Evolutionary conservation across 805 yeast species (phyloP), one percentile per base, ranked within the genome.

Genomic region (Kuraishia hungarica): DNA sequence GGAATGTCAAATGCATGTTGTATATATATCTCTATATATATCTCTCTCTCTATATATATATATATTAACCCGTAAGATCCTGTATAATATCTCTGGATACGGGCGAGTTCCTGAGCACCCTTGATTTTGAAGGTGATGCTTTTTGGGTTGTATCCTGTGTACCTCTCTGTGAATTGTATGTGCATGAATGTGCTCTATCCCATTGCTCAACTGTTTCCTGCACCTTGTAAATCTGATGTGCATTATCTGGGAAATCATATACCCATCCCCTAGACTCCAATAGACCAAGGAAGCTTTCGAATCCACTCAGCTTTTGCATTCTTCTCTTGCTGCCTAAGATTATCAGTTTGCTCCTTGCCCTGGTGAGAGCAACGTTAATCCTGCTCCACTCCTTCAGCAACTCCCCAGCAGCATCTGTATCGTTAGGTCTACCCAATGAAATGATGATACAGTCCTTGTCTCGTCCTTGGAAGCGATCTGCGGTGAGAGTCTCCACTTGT

Each of bases 391-490:
- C 98, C 58, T 79, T 82, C 49, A 94, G 71, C 50, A 94, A 73
- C 28, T 87, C 87, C 0, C 98, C 98, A 1, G 88, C 84, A 48
- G 74, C 76, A 10, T 76, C 73, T 21, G 79, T 79, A 1, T 74
- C 75, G 66, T 92, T 91, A 3, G 96, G 86, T 52, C 97, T 74
- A 2, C 94, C 99, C 61, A 94, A 72, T 0, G 98, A 93, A 2
- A 94, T 88, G 6, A 94, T 83, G 17, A 94, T 82, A 64, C 97
- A 88, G 35, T 89, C 93, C 63, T 93, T 94, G 68, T 94, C 99
- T 55, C 97, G 78, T 0, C 99, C 99, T 70, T 94, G 99, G 63
- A 87, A 93, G 64, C 87, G 89, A 68, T 94, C 99, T 0, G 97
- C 98, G 0, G 99, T 94, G 55, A 93, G 73, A 35, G 89, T 77